These are phyloP conservation scores for Amaranthus tricolor DNA, from an alignment of 179 eudicot genomes.

Conservation along the genomic window DNA sequence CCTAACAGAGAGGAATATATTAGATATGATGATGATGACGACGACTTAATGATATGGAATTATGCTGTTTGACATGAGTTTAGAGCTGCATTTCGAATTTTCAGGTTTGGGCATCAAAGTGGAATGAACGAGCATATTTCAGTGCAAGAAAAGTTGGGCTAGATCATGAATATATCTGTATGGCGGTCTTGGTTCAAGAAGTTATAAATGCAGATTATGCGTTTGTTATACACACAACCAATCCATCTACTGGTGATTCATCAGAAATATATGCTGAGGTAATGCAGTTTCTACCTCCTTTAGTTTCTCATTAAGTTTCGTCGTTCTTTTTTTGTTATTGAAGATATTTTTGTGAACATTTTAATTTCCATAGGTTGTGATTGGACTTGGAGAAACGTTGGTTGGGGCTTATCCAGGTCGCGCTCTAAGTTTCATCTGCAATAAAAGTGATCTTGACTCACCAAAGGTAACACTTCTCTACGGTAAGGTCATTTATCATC, in stretches of 20 bases:
- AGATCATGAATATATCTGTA: slow-evolving; percentile 87
- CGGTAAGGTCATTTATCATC: no score
- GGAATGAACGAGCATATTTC: slow-evolving; percentile 98
- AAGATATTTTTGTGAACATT: slow-evolving; percentile 6
- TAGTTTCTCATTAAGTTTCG: not conserved
- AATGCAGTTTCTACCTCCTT: slow-evolving; percentile 1
- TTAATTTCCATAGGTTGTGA: slow-evolving; percentile 64
- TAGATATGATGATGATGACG: no score
- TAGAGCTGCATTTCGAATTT: not conserved
- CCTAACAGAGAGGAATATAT: not conserved
- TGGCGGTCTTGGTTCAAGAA: slow-evolving; percentile 99
- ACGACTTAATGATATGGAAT: no score
- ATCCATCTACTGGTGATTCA: slow-evolving; percentile 94
- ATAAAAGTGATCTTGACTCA: slow-evolving; percentile 69
- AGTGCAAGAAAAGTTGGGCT: slow-evolving; percentile 90
- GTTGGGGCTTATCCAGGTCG: slow-evolving; percentile 98
- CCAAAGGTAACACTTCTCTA: slow-evolving; percentile 36
- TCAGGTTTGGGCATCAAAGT: slow-evolving; percentile 99
- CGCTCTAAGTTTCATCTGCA: slow-evolving; percentile 80
- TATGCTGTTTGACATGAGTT: not conserved
- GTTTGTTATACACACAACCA: slow-evolving; percentile 95
- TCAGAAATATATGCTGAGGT: slow-evolving; percentile 98
- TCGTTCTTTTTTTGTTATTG: not conserved
- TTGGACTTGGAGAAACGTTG: slow-evolving; percentile 97
- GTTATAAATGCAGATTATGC: slow-evolving; percentile 95